Evolutionary conservation across 257 asterid species (phyloP).

Genomic region (Anisodus acutangulus): DNA sequence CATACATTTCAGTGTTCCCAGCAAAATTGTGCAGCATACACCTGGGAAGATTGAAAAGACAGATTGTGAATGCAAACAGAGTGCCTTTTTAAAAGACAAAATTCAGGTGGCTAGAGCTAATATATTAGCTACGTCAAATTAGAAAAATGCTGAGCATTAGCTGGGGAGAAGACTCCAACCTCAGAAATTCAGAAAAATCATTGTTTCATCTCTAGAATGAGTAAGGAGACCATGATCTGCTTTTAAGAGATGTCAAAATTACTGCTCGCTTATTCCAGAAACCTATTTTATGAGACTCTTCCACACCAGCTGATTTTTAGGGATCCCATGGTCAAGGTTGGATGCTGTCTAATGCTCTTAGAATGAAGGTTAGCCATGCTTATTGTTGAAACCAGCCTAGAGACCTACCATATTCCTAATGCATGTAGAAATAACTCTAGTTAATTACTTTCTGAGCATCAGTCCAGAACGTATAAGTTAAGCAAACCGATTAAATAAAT

Average conservation of each 20-base stretch:
- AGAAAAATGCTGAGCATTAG: not conserved
- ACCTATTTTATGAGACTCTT: not conserved
- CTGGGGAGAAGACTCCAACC: not conserved
- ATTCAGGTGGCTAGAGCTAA: constrained; percentile 4
- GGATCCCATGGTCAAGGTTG: not conserved
- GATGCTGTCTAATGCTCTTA: constrained; percentile 13
- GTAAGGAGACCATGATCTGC: not conserved
- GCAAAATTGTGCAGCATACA: constrained; percentile 96
- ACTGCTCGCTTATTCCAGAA: not conserved
- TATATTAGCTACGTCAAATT: not conserved
- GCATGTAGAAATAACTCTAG: constrained; percentile 10
- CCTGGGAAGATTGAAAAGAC: constrained; percentile 49
- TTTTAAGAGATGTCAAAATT: not conserved
- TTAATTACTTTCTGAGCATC: not conserved
- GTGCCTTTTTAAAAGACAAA: not conserved
- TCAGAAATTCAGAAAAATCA: not conserved
- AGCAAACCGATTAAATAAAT: not conserved
- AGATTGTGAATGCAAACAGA: not conserved
- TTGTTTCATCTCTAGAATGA: constrained; percentile 10
- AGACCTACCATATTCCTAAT: not conserved
- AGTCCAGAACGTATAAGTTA: not conserved
- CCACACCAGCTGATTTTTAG: not conserved
- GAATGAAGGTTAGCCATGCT: not conserved
- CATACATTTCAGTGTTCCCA: constrained; percentile 85
- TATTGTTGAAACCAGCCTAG: not conserved